phyloP scores from a whole-genome alignment of 1,139 yeast species.

The Nakaseomyces uthaithaninus region DNA sequence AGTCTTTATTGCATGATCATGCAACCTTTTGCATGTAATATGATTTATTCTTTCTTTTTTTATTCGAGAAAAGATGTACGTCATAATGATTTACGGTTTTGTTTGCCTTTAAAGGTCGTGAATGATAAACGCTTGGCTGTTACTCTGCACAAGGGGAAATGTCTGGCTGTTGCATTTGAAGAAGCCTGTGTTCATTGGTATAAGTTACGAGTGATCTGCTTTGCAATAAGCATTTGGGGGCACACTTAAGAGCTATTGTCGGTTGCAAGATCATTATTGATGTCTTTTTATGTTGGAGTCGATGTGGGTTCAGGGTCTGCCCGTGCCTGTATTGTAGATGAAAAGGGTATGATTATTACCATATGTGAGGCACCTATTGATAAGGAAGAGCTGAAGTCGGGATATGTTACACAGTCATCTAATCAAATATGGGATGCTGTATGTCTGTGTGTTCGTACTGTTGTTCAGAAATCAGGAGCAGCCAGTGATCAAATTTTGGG shows the following conservation, averaged over 20 bases:
- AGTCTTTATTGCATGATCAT: too few species aligned
- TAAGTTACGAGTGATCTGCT: too few species aligned
- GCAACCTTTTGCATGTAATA: too few species aligned
- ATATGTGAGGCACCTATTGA: constrained; percentile 72
- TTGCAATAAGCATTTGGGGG: too few species aligned
- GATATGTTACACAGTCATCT: constrained; percentile 73
- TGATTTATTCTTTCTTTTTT: too few species aligned
- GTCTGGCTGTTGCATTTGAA: too few species aligned
- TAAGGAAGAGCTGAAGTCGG: constrained; percentile 65
- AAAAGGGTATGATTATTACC: constrained; percentile 73
- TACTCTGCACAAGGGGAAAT: too few species aligned
- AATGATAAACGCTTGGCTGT: too few species aligned
- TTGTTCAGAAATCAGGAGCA: constrained; percentile 65
- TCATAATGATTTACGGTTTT: constrained; percentile 6
- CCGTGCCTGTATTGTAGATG: constrained; percentile 84
- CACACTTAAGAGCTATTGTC: too few species aligned
- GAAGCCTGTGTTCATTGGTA: too few species aligned
- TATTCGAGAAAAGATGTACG: constrained; percentile 3
- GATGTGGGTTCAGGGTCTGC: constrained; percentile 98
- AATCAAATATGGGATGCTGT: constrained; percentile 91
- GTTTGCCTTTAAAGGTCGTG: neutral
- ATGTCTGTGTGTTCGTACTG: constrained; percentile 69
- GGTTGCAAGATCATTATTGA: too few species aligned
- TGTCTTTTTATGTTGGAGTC: constrained; percentile 70
- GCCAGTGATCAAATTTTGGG: constrained; percentile 65